Conservation (phyloP, 371 early-diverging fungal genomes). For the Chytridium lagenaria region DNA sequence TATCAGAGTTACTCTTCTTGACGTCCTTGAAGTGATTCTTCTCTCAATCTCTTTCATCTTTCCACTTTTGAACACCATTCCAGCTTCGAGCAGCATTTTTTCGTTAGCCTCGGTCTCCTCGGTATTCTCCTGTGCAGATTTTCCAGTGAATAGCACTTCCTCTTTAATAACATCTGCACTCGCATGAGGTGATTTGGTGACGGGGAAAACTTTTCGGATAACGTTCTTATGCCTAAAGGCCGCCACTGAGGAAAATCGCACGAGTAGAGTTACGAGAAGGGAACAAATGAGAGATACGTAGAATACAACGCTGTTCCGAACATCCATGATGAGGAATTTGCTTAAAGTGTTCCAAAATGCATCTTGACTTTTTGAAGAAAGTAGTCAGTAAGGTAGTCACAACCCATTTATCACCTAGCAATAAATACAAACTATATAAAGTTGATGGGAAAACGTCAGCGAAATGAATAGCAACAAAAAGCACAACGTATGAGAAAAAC, state of each 20-base stretch:
- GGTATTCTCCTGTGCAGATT: not conserved
- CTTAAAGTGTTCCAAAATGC: not conserved
- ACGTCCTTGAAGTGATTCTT: too few relatives aligned
- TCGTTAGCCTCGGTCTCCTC: not conserved
- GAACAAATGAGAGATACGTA: not conserved
- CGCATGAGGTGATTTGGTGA: too few relatives aligned
- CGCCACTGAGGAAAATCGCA: not conserved
- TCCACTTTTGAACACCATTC: not conserved
- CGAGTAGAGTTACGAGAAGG: not conserved
- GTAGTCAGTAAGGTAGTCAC: too few relatives aligned
- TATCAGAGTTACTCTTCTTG: too few relatives aligned
- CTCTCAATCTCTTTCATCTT: not conserved
- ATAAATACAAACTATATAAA: too few relatives aligned
- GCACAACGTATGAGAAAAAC: not conserved
- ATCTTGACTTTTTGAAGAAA: conserved; percentile 9
- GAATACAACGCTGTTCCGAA: not conserved
- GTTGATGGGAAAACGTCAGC: not conserved
- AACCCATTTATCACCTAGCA: too few relatives aligned
- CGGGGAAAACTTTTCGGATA: not conserved
- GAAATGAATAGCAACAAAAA: not conserved
- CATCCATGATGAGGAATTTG: not conserved
- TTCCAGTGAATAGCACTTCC: too few relatives aligned
- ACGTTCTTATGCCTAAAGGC: not conserved
- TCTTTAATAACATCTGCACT: too few relatives aligned
- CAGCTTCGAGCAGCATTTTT: not conserved